Base-by-base conservation (phyloP, 2,329 filamentous ascomycete species). In the Myriosclerotinia curreyana region DNA sequence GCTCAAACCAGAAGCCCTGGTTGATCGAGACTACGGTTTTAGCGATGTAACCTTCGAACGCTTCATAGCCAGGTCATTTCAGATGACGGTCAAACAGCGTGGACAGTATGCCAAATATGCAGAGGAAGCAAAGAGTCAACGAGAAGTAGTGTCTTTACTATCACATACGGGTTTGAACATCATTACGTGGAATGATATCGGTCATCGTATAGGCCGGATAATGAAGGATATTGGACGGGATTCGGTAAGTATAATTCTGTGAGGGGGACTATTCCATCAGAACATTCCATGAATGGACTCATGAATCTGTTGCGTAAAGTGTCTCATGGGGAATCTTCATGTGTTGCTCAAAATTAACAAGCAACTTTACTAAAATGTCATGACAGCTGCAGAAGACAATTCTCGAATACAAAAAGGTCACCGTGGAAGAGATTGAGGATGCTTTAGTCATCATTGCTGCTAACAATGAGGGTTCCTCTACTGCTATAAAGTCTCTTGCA, bases 1-100 rank as follows among this genome's bases (percentile, higher is more conserved):
- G 2, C 60, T 63, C 3, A 63, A 48, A 8, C 51, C 60, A 3
- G 60, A 92, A 67, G 86, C 83, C 68, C 82, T 92, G 61, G 87
- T 86, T 3, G 92, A 96, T 72, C 84, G 91, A 36, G 89, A 94
- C 2, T 96, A 93, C 73, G 83, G 81, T 46, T 79, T 96, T 1
- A 85, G 90, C 71, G 78, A 84, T 38, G 73, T 77, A 11, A 80
- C 78, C 0, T 79, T 96, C 0, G 83, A 87, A 64, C 84, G 82
- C 60, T 83, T 91, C n/a, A 80, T 96, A 20, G 83, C 82, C 3
- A 83, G 86, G 28, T 31, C 42, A 40, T 56, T 63, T 40, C 5
- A 12, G 5, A 63, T 63, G 60, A 58, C 28, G 4, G 55, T 48
- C 12, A 20, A 58, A 22, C 31, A 11, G 25, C 40, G 42, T 48